Evolutionary conservation across 78 protist species (phyloP).

Genomic region (Polysphondylium violaceum): DNA sequence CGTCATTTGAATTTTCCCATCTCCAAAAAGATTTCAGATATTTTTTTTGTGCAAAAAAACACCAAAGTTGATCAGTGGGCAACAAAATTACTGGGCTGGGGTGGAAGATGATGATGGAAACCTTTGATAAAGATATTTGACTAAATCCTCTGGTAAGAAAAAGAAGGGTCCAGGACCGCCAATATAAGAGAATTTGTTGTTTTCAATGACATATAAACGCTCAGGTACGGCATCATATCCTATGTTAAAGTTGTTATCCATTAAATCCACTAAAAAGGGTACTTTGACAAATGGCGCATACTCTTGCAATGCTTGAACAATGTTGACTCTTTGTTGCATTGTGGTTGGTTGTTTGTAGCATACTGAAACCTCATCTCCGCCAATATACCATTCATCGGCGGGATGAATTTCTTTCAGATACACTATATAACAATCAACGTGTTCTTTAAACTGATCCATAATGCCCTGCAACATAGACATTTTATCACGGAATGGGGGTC

Average conservation of each 20-base stretch:
- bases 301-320: slow-evolving; percentile 28
- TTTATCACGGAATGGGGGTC: slow-evolving; percentile 74
- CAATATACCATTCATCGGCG: slow-evolving; percentile 62
- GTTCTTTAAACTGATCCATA: neutral
- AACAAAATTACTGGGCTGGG: too few species aligned
- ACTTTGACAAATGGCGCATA: slow-evolving; percentile 21
- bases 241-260: slow-evolving; percentile 36
- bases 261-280: slow-evolving; percentile 55
- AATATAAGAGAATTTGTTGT: slow-evolving; percentile 45
- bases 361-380: slow-evolving; percentile 40
- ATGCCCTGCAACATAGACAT: slow-evolving; percentile 53
- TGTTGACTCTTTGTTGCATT: slow-evolving; percentile 31
- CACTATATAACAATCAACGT: slow-evolving; percentile 23
- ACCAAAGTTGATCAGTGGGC: too few species aligned
- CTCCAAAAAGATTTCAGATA: too few species aligned
- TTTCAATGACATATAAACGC: slow-evolving; percentile 35
- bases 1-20: too few species aligned
- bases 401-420: slow-evolving; percentile 72
- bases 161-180: slow-evolving; percentile 77
- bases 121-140: slow-evolving; percentile 17
- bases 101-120: too few species aligned
- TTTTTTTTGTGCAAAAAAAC: too few species aligned
- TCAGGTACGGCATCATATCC: slow-evolving; percentile 70
- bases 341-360: slow-evolving; percentile 46
- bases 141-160: slow-evolving; percentile 55